A percentile compares a stretch with the other conserved stretches of the same genome.
Conservation (phyloP, 2,329 filamentous ascomycete genomes). For the Arthroderma sp. region DNA sequence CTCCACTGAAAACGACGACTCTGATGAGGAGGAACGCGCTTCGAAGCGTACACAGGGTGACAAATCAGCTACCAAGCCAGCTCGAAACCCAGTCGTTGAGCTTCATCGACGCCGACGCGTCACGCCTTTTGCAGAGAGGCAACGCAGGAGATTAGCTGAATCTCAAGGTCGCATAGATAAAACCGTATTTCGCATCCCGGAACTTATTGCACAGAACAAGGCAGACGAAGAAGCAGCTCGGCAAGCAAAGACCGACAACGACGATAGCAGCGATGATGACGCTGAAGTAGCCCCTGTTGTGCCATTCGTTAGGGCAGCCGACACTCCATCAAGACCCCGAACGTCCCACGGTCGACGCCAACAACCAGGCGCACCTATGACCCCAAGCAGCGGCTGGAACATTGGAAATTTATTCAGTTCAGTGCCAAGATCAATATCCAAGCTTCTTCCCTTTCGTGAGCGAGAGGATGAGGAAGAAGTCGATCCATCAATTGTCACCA, state of each 20-base stretch:
- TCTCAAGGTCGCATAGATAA: slow-evolving; percentile 20
- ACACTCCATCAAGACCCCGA: no score
- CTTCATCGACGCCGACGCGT: slow-evolving; percentile 7
- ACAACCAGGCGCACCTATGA: slow-evolving; percentile 10
- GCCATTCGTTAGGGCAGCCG: no score
- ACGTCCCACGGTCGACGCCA: no score
- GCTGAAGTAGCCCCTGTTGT: not conserved
- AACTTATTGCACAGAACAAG: slow-evolving; percentile 20
- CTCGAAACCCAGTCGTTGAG: not conserved
- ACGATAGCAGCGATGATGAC: not conserved
- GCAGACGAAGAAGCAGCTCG: slow-evolving; percentile 11
- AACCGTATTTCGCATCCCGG: slow-evolving; percentile 23
- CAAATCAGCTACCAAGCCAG: slow-evolving; percentile 1
- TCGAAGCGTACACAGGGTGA: not conserved
- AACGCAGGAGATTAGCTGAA: slow-evolving; percentile 19
- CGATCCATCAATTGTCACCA: no score
- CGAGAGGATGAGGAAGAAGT: not conserved
- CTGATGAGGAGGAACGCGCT: not conserved
- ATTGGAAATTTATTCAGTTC: slow-evolving; percentile 20
- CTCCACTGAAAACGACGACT: not conserved
- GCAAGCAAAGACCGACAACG: not conserved
- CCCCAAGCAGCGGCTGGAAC: slow-evolving; percentile 16
- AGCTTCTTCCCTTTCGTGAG: slow-evolving; percentile 9
- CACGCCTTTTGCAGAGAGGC: slow-evolving; percentile 19
- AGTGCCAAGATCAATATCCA: slow-evolving; percentile 19